Evolutionary conservation across 805 yeast genomes (phyloP), one percentile per base, ranked within the genome.

Genomic region (Starmerella sp.): DNA sequence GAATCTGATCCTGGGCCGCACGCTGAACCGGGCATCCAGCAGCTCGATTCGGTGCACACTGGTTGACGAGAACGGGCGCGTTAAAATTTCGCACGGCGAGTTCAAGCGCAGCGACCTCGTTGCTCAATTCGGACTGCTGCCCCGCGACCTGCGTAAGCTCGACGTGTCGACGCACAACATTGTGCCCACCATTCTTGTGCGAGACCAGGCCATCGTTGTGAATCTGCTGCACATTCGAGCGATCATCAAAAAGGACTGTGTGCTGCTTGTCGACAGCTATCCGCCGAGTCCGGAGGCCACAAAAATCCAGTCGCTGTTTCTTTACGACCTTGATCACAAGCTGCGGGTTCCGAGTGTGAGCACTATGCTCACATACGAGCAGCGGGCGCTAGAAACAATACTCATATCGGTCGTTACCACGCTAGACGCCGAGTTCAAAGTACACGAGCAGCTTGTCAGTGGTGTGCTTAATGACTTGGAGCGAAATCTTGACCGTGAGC

Each of bases 211-310:
- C 52, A 85, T 91, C 17, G 72, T 93, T 53, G 81, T 93, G 49
- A 90, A 89, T 66, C 70, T 93, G 64, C 71, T 93, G 39, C 93
- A 90, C 66, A 88, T 93, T 50, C 84, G 93, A 60, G 97, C 97
- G 1, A 74, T 93, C 48, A 80, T 93, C n/a, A 86, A 84, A 63
- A 76, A 79, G 43, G 87, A 91, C 63, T 73, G 77, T 59, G 95
- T 93, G 9, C 77, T 86, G 70, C 77, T 93, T 0, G 93, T 93
- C 68, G 97, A 93, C 65, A 82, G 87, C 13, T 52, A 47, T 15
- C 43, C 48, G 29, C 43, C 52, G 78, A 78, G 46, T 64, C 73
- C 2, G 4, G 75, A 78, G n/a, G 77, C 79, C 35, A 82, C 88
- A 3, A 75, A 80, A 46, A 77, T 83, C 44, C 77, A 86, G 60